Evolutionary conservation across 2,329 filamentous ascomycete genomes (phyloP), one percentile per base, ranked within the genome.

Genomic region (Penicillium psychrosexuale): DNA sequence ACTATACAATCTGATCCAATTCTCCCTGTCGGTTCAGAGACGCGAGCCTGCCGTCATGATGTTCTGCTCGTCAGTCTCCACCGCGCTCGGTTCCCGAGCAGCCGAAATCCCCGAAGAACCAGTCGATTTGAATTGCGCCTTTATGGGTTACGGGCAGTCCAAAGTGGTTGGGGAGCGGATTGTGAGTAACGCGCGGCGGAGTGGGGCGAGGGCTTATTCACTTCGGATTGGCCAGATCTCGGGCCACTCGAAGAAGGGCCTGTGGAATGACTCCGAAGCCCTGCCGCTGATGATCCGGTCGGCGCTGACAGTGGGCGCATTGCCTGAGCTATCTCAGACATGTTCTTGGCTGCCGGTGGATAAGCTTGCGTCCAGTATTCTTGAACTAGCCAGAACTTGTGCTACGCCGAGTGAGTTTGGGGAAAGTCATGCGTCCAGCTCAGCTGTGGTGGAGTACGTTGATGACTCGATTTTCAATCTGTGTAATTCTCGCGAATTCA

Each of bases 41-140:
- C 46, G 64, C 0, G 36, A 56, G 3, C 66, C 63, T 22, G 76
- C 67, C 40, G 69, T 61, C 27, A 68, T 82, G 44, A 66, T 76
- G 17, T 82, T 81, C 66, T 82, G 80, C 66, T 82, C 79, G 1
- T 81, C 78, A 0, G 74, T 80, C 3, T 78, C 79, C 13, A 77
- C 74, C 9, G 72, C 73, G 1, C 54, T 66, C 3, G 50, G 30
- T 0, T 51, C 54, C 3, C 19, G 24, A 7, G 44, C 38, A 17
- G 56, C 24, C n/a, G 48, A 47, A 5, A 57, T 66, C 31, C 43
- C 43, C 5, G 67, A 70, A 47, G 38, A 37, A 1, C 59, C 64
- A 0, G 44, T 56, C 3, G 51, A 59, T 9, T 51, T 64, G 0
- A 24, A 43, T 5, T 52, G 36, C 24, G 67, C 66, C 0, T 61